Percentiles rank a stretch among this genome's conserved stretches.
Conservation (phyloP, 139 green algal species). For the Closterium sp. region DNA sequence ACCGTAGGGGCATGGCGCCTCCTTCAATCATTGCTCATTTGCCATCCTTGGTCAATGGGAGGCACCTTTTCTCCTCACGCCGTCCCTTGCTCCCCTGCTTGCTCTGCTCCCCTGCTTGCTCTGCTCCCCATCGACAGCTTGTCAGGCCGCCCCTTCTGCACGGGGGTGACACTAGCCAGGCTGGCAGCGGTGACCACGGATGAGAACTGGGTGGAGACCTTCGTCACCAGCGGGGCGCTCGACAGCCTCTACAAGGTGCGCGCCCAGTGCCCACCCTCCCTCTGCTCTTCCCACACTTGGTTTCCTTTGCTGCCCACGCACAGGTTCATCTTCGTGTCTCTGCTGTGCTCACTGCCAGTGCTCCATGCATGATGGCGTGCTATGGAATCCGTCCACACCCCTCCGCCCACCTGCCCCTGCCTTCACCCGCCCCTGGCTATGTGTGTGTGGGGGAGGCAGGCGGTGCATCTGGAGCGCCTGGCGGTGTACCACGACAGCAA, state of each 20-base stretch:
- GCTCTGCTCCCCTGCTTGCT: too few species aligned
- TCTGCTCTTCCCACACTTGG: not conserved
- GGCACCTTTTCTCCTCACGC: not conserved
- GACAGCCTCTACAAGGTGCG: slow-evolving; percentile 76
- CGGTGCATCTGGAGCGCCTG: slow-evolving; percentile 36
- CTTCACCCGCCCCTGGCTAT: not conserved
- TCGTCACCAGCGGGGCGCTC: slow-evolving; percentile 74
- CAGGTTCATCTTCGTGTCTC: too few species aligned
- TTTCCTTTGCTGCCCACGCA: too few species aligned
- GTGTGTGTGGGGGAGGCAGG: not conserved
- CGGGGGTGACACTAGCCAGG: slow-evolving; percentile 74
- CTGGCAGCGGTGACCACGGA: slow-evolving; percentile 85
- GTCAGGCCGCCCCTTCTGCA: slow-evolving; percentile 58
- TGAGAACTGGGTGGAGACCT: slow-evolving; percentile 70
- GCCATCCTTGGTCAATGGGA: not conserved
- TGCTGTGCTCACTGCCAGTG: too few species aligned
- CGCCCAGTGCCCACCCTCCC: not conserved
- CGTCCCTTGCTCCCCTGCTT: too few species aligned
- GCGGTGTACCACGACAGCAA: slow-evolving; percentile 47
- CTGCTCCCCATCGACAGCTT: slow-evolving; percentile 9
- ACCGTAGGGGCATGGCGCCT: not conserved
- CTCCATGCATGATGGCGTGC: too few species aligned
- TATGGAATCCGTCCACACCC: not conserved
- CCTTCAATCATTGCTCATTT: not conserved
- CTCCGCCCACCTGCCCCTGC: not conserved